Evolutionary conservation across 805 yeast genomes (phyloP).

Genomic region (Ogataea wickerhamii): DNA sequence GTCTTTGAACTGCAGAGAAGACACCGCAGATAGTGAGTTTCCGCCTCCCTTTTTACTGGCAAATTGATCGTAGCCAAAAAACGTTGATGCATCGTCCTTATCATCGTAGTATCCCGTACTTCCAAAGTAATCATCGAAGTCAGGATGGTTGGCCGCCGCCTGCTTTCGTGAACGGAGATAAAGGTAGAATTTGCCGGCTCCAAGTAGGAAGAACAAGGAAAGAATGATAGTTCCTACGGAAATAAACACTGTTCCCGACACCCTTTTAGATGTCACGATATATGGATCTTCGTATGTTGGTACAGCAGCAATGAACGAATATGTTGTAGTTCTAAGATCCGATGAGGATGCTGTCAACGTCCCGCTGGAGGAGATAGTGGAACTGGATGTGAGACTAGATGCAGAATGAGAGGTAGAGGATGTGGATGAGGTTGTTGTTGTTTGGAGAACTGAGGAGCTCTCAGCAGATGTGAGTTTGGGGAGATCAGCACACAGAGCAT

Average conservation of each 20-base stretch:
- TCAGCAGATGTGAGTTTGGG: neutral
- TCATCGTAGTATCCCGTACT: conserved; percentile 3
- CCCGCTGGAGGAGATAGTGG: conserved; percentile 2
- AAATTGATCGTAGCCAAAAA: conserved; percentile 10
- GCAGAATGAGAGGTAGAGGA: conserved; percentile 1
- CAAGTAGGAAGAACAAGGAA: conserved; percentile 19
- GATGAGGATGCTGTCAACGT: conserved; percentile 2
- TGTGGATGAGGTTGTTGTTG: neutral
- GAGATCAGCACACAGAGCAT: too few species aligned
- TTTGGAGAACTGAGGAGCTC: neutral
- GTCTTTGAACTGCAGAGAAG: conserved; percentile 6
- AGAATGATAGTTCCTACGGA: conserved; percentile 37
- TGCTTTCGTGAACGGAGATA: conserved; percentile 27
- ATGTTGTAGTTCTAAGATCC: conserved; percentile 6
- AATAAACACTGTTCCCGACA: conserved; percentile 41
- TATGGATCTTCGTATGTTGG: conserved; percentile 32
- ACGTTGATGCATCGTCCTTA: conserved; percentile 14
- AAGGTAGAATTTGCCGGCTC: conserved; percentile 22
- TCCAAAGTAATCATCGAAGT: conserved; percentile 21
- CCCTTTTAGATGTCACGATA: conserved; percentile 25
- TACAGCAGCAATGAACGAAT: conserved; percentile 19
- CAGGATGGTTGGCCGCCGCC: conserved; percentile 13
- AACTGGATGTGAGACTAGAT: neutral
- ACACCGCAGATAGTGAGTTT: conserved; percentile 5
- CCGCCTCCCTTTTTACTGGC: conserved; percentile 9